A percentile compares a stretch with the other conserved stretches of the same genome.
phyloP scores from a whole-genome alignment of 768 basidiomycete species.

The Solioccasus polychromus region DNA sequence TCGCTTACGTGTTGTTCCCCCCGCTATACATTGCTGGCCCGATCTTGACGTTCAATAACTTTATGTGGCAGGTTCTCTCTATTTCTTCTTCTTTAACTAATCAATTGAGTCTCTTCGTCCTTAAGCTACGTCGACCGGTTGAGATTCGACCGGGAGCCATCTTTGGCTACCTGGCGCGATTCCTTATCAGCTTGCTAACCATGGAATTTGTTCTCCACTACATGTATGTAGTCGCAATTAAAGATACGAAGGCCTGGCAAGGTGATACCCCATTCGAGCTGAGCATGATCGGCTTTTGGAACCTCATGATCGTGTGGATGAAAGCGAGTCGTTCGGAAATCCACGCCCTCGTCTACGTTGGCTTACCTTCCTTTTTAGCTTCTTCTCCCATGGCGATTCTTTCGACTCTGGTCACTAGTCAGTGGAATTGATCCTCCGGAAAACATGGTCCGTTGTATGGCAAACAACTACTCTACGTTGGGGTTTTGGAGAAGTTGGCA shows the following conservation, averaged over 20 bases:
- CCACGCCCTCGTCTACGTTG: not conserved
- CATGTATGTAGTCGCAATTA: conserved; percentile 97
- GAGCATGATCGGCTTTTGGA: conserved; percentile 96
- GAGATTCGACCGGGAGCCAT: conserved; percentile 39
- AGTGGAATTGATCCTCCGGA: conserved; percentile 94
- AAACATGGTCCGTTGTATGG: conserved; percentile 99
- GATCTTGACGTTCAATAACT: conserved; percentile 95
- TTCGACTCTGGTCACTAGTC: conserved; percentile 87
- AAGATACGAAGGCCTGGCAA: conserved; percentile 80
- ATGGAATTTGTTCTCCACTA: conserved; percentile 93
- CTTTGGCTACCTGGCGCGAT: conserved; percentile 65
- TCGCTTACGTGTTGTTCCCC: conserved; percentile 87
- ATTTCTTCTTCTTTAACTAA: not conserved
- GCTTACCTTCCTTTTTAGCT: conserved; percentile 47
- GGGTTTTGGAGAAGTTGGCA: conserved; percentile 99
- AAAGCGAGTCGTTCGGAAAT: conserved; percentile 60
- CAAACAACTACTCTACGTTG: conserved; percentile 89
- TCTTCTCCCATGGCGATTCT: conserved; percentile 94
- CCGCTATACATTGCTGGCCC: conserved; percentile 96
- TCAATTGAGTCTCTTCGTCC: not conserved
- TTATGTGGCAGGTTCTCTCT: conserved; percentile 78
- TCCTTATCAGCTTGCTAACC: conserved; percentile 65
- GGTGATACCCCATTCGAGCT: conserved; percentile 78
- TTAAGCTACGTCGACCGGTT: conserved; percentile 60
- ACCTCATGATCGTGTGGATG: conserved; percentile 92